A percentile compares a stretch with the other conserved stretches of the same genome.
Evolutionary conservation across 1,139 yeast species (phyloP).

Genomic region (Suhomyces kunorum): DNA sequence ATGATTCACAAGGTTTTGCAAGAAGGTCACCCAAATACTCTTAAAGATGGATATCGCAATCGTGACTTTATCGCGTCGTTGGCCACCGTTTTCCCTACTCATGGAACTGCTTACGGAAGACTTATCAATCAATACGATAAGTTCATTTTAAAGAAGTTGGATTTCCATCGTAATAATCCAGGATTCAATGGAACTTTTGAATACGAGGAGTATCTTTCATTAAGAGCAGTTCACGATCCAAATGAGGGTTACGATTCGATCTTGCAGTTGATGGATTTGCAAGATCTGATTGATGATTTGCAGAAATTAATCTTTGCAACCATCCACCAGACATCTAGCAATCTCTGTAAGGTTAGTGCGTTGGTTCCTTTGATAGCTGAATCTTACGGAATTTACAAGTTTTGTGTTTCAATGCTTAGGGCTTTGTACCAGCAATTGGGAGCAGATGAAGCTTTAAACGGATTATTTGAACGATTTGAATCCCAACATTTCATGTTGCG

Average conservation of each 20-base stretch:
- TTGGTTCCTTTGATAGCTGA: slow-evolving; percentile 92
- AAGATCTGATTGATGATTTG: slow-evolving; percentile 80
- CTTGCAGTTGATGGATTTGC: slow-evolving; percentile 81
- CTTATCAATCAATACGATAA: slow-evolving; percentile 77
- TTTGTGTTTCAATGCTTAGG: slow-evolving; percentile 85
- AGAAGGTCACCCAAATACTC: slow-evolving; percentile 89
- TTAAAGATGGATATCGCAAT: slow-evolving; percentile 81
- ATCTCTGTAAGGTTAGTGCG: slow-evolving; percentile 84
- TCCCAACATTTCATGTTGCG: slow-evolving; percentile 79
- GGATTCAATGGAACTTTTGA: slow-evolving; percentile 96
- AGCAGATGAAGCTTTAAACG: slow-evolving; percentile 74
- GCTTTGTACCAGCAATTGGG: slow-evolving; percentile 81
- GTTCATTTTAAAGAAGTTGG: slow-evolving; percentile 69
- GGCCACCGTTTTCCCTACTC: slow-evolving; percentile 43
- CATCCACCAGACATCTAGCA: slow-evolving; percentile 60
- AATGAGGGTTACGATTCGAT: slow-evolving; percentile 94
- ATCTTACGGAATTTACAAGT: slow-evolving; percentile 89
- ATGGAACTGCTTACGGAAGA: slow-evolving; percentile 61
- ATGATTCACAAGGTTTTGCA: slow-evolving; percentile 91
- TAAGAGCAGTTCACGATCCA: slow-evolving; percentile 87
- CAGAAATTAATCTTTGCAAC: slow-evolving; percentile 78
- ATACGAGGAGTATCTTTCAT: slow-evolving; percentile 89
- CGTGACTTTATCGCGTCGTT: slow-evolving; percentile 46
- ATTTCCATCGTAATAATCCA: slow-evolving; percentile 81
- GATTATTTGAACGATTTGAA: slow-evolving; percentile 69